These are phyloP conservation scores for Ganoderma meredithae DNA, from an alignment of 1,284 basidiomycete species.

Conservation along the genomic window DNA sequence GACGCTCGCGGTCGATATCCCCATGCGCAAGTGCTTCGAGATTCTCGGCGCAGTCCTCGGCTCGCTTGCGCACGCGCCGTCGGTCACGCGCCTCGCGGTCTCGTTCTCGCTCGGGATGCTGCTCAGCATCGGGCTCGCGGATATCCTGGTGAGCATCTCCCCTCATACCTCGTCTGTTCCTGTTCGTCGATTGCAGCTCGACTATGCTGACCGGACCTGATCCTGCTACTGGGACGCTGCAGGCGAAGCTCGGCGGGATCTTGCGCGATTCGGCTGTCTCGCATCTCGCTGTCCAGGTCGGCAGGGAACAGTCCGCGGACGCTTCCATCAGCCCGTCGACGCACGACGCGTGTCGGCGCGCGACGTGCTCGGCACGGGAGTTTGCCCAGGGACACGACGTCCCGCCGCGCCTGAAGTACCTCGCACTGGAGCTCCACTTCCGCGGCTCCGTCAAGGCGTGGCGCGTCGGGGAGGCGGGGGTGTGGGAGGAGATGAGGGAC, in stretches of 20 bases:
- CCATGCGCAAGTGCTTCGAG: conserved; percentile 6
- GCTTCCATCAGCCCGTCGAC: neutral
- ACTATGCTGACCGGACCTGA: too few relatives aligned
- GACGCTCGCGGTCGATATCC: neutral
- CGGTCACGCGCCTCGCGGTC: neutral
- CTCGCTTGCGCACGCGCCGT: neutral
- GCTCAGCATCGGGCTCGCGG: neutral
- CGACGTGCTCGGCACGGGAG: neutral
- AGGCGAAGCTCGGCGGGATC: neutral
- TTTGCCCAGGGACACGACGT: neutral
- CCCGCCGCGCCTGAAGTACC: neutral
- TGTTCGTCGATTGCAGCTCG: too few relatives aligned
- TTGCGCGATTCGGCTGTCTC: neutral
- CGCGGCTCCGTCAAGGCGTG: neutral
- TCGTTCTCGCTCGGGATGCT: conserved; percentile 9
- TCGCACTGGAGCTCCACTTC: neutral
- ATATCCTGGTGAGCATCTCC: neutral
- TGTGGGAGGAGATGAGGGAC: conserved; percentile 1
- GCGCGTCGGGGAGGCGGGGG: neutral
- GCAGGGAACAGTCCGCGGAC: neutral
- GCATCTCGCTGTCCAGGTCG: neutral
- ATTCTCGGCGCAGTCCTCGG: neutral
- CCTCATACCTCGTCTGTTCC: too few relatives aligned
- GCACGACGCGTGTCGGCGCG: neutral
- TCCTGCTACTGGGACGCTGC: neutral